These are phyloP conservation scores for Aspergillus persii DNA, from an alignment of 2,329 filamentous ascomycete species.

Conservation along the genomic window DNA sequence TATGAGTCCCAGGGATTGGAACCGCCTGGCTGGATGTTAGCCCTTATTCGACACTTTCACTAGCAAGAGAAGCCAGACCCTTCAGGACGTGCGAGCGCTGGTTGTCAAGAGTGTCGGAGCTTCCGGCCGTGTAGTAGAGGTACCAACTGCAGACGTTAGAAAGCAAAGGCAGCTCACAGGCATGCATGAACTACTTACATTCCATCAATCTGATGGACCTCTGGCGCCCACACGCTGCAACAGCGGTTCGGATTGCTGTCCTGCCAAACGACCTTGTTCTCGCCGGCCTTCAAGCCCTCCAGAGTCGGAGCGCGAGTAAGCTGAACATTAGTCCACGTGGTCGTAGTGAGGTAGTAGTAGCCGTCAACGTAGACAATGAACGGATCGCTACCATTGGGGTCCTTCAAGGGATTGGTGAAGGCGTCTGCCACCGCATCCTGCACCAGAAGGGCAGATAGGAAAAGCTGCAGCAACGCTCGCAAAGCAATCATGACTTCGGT, in stretches of 20 bases:
- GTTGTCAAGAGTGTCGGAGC: constrained; percentile 45
- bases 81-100: constrained; percentile 55
- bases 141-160: constrained; percentile 43
- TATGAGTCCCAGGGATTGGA: constrained; percentile 53
- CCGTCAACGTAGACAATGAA: constrained; percentile 53
- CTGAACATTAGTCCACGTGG: constrained; percentile 56
- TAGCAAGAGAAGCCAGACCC: constrained; percentile 31
- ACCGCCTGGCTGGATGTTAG: constrained; percentile 38
- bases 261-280: constrained; percentile 52
- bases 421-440: constrained; percentile 9
- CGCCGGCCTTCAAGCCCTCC: constrained; percentile 54
- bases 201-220: constrained; percentile 52
- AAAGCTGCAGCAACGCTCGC: neutral
- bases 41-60: neutral
- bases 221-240: constrained; percentile 60
- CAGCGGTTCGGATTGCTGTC: constrained; percentile 48
- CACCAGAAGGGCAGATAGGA: neutral
- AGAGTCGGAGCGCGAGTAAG: constrained; percentile 56
- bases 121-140: constrained; percentile 57
- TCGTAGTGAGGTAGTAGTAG: constrained; percentile 59
- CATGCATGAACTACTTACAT: neutral
- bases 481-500: neutral
- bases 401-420: constrained; percentile 55
- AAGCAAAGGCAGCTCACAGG: neutral
- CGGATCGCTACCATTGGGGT: constrained; percentile 52